Conservation (phyloP, 129 eudicot species). For the Flaveria ramosissima region DNA sequence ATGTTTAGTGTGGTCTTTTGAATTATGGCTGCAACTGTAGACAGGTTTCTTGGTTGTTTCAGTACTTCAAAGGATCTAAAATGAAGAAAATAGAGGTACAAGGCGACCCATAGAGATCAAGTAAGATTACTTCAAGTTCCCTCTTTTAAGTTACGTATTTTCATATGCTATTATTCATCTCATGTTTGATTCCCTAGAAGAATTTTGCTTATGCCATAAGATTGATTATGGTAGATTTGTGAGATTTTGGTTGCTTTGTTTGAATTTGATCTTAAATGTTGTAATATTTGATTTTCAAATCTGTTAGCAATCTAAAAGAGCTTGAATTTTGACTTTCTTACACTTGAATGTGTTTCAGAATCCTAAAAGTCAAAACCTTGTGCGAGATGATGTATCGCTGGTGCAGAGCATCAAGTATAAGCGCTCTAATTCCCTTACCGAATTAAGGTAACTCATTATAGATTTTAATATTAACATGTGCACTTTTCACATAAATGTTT, state of each 20-base stretch:
- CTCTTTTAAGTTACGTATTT: background rate
- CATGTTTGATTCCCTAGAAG: conserved; percentile 8
- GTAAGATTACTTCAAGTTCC: conserved; percentile 36
- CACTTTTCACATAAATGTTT: too few species aligned
- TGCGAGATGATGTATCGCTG: conserved; percentile 28
- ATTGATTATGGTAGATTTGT: background rate
- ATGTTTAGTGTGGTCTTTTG: too few species aligned
- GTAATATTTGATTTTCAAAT: background rate
- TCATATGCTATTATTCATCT: too few species aligned
- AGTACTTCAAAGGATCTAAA: conserved; percentile 61
- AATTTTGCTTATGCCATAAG: background rate
- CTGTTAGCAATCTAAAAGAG: background rate
- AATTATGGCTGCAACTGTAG: too few species aligned
- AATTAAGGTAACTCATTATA: too few species aligned
- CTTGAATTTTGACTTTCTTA: background rate
- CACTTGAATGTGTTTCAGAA: conserved; percentile 37
- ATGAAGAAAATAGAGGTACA: conserved; percentile 49
- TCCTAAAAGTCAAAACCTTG: conserved; percentile 22
- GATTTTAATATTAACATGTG: too few species aligned
- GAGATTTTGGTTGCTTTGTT: background rate
- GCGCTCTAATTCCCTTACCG: conserved; percentile 24
- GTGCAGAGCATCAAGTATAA: conserved; percentile 33
- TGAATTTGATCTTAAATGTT: background rate
- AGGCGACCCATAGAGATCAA: conserved; percentile 48
- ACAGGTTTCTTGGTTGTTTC: conserved; percentile 72